Evolutionary conservation across 2,329 filamentous ascomycete species (phyloP).

Genomic region (Aspergillus phoenicis): DNA sequence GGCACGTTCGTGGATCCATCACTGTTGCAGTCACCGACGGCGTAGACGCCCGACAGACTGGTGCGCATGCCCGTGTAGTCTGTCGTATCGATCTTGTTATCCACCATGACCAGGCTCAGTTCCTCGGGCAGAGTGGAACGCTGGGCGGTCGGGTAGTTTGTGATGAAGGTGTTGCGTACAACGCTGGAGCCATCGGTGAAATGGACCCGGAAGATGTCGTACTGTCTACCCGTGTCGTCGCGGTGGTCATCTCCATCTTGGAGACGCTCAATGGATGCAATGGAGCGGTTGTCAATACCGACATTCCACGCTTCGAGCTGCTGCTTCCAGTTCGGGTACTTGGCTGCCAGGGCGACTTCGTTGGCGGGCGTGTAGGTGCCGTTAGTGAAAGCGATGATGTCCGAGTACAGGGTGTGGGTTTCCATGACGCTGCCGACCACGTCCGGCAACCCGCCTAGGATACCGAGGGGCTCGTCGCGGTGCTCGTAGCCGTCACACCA

Average conservation of each 20-base stretch:
- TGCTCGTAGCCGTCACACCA: slow-evolving; percentile 68
- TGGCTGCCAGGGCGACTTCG: slow-evolving; percentile 43
- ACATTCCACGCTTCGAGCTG: slow-evolving; percentile 57
- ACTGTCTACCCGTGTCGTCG: slow-evolving; percentile 42
- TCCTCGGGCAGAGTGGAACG: slow-evolving; percentile 51
- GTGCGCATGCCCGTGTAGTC: slow-evolving; percentile 51
- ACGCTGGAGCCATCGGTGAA: slow-evolving; percentile 52
- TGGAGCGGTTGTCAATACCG: slow-evolving; percentile 59
- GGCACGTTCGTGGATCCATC: slow-evolving; percentile 64
- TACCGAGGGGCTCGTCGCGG: slow-evolving; percentile 59
- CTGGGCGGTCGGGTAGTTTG: slow-evolving; percentile 54
- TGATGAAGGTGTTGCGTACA: slow-evolving; percentile 56
- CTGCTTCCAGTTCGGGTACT: slow-evolving; percentile 51
- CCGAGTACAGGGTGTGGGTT: slow-evolving; percentile 57
- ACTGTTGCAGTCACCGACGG: slow-evolving; percentile 62
- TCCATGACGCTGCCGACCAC: slow-evolving; percentile 54
- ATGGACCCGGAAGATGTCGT: slow-evolving; percentile 59
- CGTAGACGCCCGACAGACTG: slow-evolving; percentile 58
- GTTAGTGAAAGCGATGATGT: slow-evolving; percentile 62
- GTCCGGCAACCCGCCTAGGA: slow-evolving; percentile 52
- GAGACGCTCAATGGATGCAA: slow-evolving; percentile 53
- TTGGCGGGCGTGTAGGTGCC: slow-evolving; percentile 56
- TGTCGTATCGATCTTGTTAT: slow-evolving; percentile 50
- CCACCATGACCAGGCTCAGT: slow-evolving; percentile 51
- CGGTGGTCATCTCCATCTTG: slow-evolving; percentile 33